Conservation (phyloP, 805 yeast species). For the Metschnikowia similis region DNA sequence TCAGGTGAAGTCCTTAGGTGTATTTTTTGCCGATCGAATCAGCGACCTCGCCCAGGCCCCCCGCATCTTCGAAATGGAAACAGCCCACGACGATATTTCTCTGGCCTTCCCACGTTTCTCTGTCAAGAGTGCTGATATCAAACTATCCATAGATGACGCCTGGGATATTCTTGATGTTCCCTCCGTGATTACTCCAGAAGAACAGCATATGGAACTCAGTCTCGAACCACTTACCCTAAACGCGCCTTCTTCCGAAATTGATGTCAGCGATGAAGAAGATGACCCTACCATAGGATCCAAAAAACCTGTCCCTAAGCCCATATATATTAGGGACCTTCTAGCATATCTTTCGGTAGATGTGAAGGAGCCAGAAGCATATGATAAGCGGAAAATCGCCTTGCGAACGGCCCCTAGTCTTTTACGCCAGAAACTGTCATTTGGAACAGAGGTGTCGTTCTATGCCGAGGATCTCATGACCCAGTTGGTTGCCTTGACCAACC, state of each 20-base stretch:
- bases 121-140: conserved; percentile 1
- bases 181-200: conserved; percentile 4
- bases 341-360: conserved; percentile 48
- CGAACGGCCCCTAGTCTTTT: conserved; percentile 54
- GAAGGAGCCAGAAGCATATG: conserved; percentile 44
- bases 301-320: conserved; percentile 43
- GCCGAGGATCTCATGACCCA: conserved; percentile 49
- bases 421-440: conserved; percentile 56
- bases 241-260: conserved; percentile 10
- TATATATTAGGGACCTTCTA: conserved; percentile 71
- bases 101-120: background rate
- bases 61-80: conserved; percentile 29
- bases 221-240: background rate
- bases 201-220: background rate
- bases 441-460: conserved; percentile 58
- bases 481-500: conserved; percentile 53
- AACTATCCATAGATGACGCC: conserved; percentile 11
- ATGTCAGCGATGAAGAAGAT: conserved; percentile 45
- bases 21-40: conserved; percentile 52
- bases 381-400: conserved; percentile 48
- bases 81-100: background rate
- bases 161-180: conserved; percentile 21
- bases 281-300: conserved; percentile 41
- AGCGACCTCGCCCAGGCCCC: conserved; percentile 29
- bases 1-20: conserved; percentile 48